Percentiles rank a stretch among this genome's conserved stretches.
These are phyloP conservation scores for Sungouiozyma intestinalis DNA, from an alignment of 805 yeast species.

Conservation along the genomic window DNA sequence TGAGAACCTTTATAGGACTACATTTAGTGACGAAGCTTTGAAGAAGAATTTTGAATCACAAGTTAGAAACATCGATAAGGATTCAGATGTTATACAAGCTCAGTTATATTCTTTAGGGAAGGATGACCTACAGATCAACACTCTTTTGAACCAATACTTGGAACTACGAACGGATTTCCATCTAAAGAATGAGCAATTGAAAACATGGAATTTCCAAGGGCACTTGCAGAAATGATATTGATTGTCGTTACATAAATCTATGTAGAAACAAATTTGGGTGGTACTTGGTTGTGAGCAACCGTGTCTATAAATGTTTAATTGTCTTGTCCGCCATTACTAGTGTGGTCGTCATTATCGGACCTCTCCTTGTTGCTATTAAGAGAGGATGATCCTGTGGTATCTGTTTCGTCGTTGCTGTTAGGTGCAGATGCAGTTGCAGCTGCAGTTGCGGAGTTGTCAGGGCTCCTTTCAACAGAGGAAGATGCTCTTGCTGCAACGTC, in stretches of 20 bases:
- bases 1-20: slow-evolving; percentile 30
- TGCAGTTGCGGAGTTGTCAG: neutral
- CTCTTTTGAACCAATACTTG: slow-evolving; percentile 35
- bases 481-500: neutral
- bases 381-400: no score
- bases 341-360: neutral
- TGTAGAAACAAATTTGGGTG: neutral
- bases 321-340: neutral
- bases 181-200: slow-evolving; percentile 36
- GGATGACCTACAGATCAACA: slow-evolving; percentile 25
- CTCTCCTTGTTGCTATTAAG: no score
- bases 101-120: slow-evolving; percentile 6
- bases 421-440: neutral
- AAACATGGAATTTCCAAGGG: slow-evolving; percentile 31
- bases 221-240: slow-evolving; percentile 6
- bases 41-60: slow-evolving; percentile 22
- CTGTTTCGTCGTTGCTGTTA: neutral
- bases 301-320: no score
- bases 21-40: slow-evolving; percentile 31
- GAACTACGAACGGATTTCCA: slow-evolving; percentile 35
- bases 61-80: slow-evolving; percentile 25
- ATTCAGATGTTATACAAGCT: slow-evolving; percentile 10
- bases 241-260: neutral
- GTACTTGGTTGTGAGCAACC: no score
- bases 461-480: neutral